Evolutionary conservation across 129 eudicot species (phyloP).

Genomic region (Saussurea involucrata): DNA sequence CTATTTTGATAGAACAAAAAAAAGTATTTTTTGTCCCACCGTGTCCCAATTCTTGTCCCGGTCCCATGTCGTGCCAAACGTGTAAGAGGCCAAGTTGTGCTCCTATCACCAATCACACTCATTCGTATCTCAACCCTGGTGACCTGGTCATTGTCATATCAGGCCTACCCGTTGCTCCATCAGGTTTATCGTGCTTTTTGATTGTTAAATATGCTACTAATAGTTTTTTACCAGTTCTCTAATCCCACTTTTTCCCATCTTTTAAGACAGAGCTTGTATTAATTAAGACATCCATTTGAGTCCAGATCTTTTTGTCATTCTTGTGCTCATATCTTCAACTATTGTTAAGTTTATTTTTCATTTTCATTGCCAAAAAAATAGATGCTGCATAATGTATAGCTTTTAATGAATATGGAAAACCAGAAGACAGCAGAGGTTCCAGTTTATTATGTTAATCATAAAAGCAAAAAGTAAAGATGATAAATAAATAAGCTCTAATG

Average conservation of each 20-base stretch:
- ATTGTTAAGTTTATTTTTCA: neutral
- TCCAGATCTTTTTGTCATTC: neutral
- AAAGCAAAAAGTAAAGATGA: neutral
- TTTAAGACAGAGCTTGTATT: neutral
- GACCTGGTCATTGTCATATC: neutral
- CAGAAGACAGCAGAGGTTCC: neutral
- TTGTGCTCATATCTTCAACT: neutral
- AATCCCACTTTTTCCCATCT: neutral
- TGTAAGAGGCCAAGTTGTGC: neutral
- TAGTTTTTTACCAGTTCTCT: neutral
- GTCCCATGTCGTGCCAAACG: too few relatives aligned
- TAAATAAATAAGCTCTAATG: neutral
- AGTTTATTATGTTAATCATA: neutral
- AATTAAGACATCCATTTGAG: neutral
- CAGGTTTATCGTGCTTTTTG: neutral
- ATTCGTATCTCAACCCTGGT: neutral
- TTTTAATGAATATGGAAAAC: neutral
- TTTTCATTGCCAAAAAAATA: neutral
- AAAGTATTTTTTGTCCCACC: too few relatives aligned
- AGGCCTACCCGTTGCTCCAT: neutral
- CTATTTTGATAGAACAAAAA: too few relatives aligned
- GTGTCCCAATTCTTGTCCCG: too few relatives aligned
- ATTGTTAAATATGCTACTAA: neutral
- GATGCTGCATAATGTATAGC: neutral
- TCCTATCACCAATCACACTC: neutral